Percentiles rank a stretch among this genome's conserved stretches.
phyloP scores from a whole-genome alignment of 495 filamentous ascomycete genomes.

The Umbilicaria muhlenbergii region DNA sequence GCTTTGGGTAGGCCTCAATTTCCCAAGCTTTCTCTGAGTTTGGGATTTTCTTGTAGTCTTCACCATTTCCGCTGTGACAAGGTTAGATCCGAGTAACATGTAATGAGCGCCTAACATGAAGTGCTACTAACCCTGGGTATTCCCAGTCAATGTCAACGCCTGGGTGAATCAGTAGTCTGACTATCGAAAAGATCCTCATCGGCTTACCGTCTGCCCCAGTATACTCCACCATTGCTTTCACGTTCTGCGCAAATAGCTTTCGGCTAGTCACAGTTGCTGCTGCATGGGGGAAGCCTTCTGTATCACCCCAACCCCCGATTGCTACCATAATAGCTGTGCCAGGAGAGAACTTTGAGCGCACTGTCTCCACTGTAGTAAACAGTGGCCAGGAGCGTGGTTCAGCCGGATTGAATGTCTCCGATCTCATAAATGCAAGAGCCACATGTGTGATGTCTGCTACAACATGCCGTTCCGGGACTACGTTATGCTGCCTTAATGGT shows the following conservation, averaged over 20 bases:
- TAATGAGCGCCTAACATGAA: not conserved
- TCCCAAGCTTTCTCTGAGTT: constrained; percentile 45
- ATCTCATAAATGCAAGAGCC: constrained; percentile 50
- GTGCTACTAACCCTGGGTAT: constrained; percentile 42
- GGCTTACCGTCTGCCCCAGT: constrained; percentile 42
- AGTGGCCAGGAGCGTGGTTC: constrained; percentile 34
- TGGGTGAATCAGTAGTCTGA: constrained; percentile 6
- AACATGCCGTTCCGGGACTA: constrained; percentile 29
- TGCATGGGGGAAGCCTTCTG: constrained; percentile 40
- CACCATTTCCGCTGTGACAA: constrained; percentile 46
- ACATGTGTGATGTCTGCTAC: constrained; percentile 43
- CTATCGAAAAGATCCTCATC: not conserved
- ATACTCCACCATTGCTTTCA: constrained; percentile 42
- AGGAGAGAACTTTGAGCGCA: constrained; percentile 39
- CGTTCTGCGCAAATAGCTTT: constrained; percentile 44
- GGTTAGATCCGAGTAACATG: not conserved
- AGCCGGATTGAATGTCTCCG: constrained; percentile 41
- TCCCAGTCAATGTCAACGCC: constrained; percentile 66
- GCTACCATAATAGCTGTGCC: constrained; percentile 52
- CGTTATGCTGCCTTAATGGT: constrained; percentile 31
- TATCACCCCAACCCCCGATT: constrained; percentile 63
- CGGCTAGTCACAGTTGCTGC: constrained; percentile 37
- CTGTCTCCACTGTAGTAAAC: constrained; percentile 40
- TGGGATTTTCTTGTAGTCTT: constrained; percentile 55
- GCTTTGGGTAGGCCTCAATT: constrained; percentile 45